Evolutionary conservation across 495 filamentous ascomycete species (phyloP), one percentile per base, ranked within the genome.

Genomic region (Geoglossum glabrum): DNA sequence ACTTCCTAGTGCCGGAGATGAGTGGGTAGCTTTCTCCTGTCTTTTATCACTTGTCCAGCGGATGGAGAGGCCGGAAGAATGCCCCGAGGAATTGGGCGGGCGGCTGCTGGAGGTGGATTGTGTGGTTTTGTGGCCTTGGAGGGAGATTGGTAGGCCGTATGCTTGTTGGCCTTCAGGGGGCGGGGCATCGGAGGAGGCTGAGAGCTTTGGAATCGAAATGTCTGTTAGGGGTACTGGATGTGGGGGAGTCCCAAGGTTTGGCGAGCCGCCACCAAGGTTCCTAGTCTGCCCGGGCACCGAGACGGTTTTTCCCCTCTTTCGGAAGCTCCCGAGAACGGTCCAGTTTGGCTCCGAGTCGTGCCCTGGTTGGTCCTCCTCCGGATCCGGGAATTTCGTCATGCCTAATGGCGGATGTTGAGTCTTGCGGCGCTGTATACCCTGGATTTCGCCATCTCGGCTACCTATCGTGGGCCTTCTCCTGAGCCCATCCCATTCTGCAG

Each of bases 401-500:
- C 92, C 90, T 7, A 94, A 70, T 0, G 92, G 92, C 19, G 87
- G 88, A 61, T 92, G 84, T 1, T 78, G 70, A 3, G 76, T 82
- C 63, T 74, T 76, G 63, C 55, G 71, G 40, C 63, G 70, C 62
- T 63, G 61, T 17, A 69, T 60, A 62, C 45, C 68, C 33, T 56
- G 57, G 68, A 63, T 50, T 67, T 71, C 59, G 62, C 30, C 49
- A 43, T 45, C 40, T 21, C 56, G 70, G 11, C 68, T 72, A 21
- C 76, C 74, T 21, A 82, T 74, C 10, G 92, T 97, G 65, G 80
- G 85, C 55, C 92, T 79, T 59, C 92, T 75, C 62, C 88, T 77
- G 57, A 98, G 73, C 23, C 92, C 92, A 72, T 97, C 92, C 87
- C 88, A 98, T 70, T 98, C 88, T 55, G 87, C 79, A 31, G 81